A percentile compares a stretch with the other conserved stretches of the same genome.
Conservation (phyloP, 257 asterid genomes). For the Perilla frutescens region DNA sequence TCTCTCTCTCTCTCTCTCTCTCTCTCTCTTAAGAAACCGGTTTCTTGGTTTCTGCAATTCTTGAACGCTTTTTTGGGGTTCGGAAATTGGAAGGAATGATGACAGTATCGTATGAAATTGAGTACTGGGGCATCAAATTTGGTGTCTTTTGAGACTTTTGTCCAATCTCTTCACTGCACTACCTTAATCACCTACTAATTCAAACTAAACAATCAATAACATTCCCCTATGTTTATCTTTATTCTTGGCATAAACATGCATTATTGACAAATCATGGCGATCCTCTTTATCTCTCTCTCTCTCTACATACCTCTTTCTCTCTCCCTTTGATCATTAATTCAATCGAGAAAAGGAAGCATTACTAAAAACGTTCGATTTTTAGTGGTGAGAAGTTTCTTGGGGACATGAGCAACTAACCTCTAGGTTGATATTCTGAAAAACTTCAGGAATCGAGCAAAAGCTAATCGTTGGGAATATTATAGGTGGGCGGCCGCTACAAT, state of each 20-base stretch:
- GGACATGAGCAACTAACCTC: slow-evolving; percentile 35
- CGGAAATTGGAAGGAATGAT: slow-evolving; percentile 45
- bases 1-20: background rate
- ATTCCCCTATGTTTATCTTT: background rate
- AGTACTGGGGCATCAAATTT: slow-evolving; percentile 30
- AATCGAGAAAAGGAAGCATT: slow-evolving; percentile 8
- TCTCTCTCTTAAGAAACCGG: slow-evolving; percentile 30
- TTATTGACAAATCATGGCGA: slow-evolving; percentile 36
- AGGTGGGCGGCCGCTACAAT: slow-evolving; percentile 18
- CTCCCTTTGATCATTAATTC: background rate
- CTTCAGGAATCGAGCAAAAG: slow-evolving; percentile 35
- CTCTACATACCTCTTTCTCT: background rate
- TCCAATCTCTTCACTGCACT: slow-evolving; percentile 32
- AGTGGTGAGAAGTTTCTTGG: slow-evolving; percentile 34
- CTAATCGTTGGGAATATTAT: slow-evolving; percentile 43
- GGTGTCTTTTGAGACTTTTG: slow-evolving; percentile 53
- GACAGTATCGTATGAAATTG: slow-evolving; percentile 34
- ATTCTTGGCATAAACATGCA: background rate
- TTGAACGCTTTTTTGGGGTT: slow-evolving; percentile 49
- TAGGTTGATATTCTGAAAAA: slow-evolving; percentile 43
- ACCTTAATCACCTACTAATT: background rate
- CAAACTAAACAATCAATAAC: background rate
- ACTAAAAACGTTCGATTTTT: background rate
- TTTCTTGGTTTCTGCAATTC: slow-evolving; percentile 46
- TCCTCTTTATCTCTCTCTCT: slow-evolving; percentile 5